These are phyloP conservation scores for Orychophragmus violaceus DNA, from an alignment of 345 rosid species.

Conservation along the genomic window DNA sequence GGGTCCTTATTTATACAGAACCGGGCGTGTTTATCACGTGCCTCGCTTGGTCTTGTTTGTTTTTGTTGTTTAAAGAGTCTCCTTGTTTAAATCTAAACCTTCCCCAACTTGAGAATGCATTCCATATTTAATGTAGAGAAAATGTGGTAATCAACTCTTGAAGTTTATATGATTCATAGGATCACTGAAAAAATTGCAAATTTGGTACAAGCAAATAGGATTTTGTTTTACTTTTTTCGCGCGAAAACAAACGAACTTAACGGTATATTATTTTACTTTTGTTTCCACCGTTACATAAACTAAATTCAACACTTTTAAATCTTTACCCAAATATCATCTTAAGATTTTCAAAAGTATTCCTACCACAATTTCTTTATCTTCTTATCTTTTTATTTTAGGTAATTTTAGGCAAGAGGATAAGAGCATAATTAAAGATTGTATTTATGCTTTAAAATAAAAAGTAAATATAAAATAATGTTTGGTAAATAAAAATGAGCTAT, in stretches of 20 bases:
- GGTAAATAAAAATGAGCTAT: not conserved
- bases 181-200: not conserved
- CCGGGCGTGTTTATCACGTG: conserved; percentile 9
- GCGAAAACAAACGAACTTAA: not conserved
- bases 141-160: too few species aligned
- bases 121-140: too few species aligned
- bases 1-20: conserved; percentile 6
- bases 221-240: not conserved
- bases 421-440: not conserved
- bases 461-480: not conserved
- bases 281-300: not conserved
- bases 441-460: not conserved
- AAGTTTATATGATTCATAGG: not conserved
- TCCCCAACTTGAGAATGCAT: too few species aligned
- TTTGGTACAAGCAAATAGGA: not conserved
- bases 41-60: not conserved
- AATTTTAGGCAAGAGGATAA: not conserved
- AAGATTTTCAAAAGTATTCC: not conserved
- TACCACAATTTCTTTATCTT: not conserved
- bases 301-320: not conserved
- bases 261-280: not conserved
- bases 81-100: too few species aligned
- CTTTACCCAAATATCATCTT: too few species aligned
- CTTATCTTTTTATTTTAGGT: not conserved
- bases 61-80: too few species aligned